Evolutionary conservation across 176 grass and related monocot species (phyloP).

Genomic region (Musa acuminata): DNA sequence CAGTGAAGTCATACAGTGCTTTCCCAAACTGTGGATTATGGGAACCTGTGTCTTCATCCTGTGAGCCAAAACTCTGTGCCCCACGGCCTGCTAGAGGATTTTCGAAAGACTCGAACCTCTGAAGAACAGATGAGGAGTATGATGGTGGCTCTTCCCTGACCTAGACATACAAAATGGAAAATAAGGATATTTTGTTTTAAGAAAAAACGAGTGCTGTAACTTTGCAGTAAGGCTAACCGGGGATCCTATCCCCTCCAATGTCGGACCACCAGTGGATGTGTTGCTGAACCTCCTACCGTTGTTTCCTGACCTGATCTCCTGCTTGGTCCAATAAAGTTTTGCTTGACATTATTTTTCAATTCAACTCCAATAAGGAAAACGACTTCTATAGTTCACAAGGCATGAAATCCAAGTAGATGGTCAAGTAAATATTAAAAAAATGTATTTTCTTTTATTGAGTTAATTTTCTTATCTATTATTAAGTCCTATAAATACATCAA

Average conservation of each 20-base stretch:
- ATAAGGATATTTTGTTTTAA: slow-evolving; percentile 3
- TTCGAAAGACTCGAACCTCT: slow-evolving; percentile 75
- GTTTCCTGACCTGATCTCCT: slow-evolving; percentile 32
- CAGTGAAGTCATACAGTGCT: slow-evolving; percentile 95
- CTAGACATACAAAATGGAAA: slow-evolving; percentile 35
- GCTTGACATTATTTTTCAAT: background rate
- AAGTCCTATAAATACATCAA: no score
- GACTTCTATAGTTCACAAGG: background rate
- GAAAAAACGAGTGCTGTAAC: slow-evolving; percentile 9
- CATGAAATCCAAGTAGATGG: background rate
- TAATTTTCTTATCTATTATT: no score
- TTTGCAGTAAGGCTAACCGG: slow-evolving; percentile 4
- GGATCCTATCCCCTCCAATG: slow-evolving; percentile 16
- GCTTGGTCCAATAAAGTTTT: slow-evolving; percentile 1
- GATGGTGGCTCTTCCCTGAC: slow-evolving; percentile 84
- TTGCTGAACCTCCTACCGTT: slow-evolving; percentile 32
- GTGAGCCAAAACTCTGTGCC: slow-evolving; percentile 46
- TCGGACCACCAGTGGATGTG: slow-evolving; percentile 1
- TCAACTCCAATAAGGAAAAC: background rate
- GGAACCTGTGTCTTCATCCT: slow-evolving; percentile 50
- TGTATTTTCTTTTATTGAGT: background rate
- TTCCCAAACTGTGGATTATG: slow-evolving; percentile 82
- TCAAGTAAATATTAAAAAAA: background rate
- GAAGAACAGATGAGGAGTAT: slow-evolving; percentile 54
- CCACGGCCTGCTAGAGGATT: slow-evolving; percentile 63